Percentiles rank a stretch among this genome's conserved stretches.
These are phyloP conservation scores for Ophiostoma ulmi DNA, from an alignment of 2,329 filamentous ascomycete genomes.

Conservation along the genomic window DNA sequence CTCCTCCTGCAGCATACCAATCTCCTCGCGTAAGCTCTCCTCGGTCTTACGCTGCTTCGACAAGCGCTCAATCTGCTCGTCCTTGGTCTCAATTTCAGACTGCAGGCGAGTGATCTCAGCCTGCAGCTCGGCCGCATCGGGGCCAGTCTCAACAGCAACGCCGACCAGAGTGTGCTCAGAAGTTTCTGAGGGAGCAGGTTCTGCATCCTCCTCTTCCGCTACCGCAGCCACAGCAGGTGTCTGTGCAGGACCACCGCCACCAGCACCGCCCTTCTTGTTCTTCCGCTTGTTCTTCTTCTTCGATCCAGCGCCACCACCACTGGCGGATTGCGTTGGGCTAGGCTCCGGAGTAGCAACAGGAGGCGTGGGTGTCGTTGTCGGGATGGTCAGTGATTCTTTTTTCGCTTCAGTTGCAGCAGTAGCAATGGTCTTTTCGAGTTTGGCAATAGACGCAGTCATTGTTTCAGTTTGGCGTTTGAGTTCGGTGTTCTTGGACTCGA, in stretches of 20 bases:
- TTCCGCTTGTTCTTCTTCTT: conserved; percentile 85
- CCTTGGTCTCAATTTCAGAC: conserved; percentile 57
- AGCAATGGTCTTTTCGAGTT: conserved; percentile 43
- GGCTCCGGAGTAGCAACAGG: conserved; percentile 24
- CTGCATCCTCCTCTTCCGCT: conserved; percentile 35
- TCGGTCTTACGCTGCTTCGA: conserved; percentile 67
- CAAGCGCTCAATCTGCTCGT: conserved; percentile 66
- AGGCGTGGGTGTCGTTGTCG: conserved; percentile 8
- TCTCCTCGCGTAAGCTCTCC: conserved; percentile 76
- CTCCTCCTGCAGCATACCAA: conserved; percentile 76
- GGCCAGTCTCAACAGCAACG: conserved; percentile 25
- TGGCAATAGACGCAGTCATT: conserved; percentile 37
- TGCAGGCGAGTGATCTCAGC: conserved; percentile 48
- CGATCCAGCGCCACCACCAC: conserved; percentile 19
- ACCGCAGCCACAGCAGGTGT: conserved; percentile 34
- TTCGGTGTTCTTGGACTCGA: conserved; percentile 36
- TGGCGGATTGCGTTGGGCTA: conserved; percentile 18
- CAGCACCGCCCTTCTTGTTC: conserved; percentile 72
- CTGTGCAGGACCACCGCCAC: conserved; percentile 34
- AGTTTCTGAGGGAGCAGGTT: conserved; percentile 33
- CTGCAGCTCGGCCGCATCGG: conserved; percentile 36
- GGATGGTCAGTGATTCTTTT: background rate
- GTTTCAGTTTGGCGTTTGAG: conserved; percentile 40
- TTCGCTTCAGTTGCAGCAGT: background rate
- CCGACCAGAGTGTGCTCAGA: conserved; percentile 29